Percentiles rank a stretch among this genome's conserved stretches.
phyloP scores from a whole-genome alignment of 441 rosid genomes.

The Jatropha podagrica region DNA sequence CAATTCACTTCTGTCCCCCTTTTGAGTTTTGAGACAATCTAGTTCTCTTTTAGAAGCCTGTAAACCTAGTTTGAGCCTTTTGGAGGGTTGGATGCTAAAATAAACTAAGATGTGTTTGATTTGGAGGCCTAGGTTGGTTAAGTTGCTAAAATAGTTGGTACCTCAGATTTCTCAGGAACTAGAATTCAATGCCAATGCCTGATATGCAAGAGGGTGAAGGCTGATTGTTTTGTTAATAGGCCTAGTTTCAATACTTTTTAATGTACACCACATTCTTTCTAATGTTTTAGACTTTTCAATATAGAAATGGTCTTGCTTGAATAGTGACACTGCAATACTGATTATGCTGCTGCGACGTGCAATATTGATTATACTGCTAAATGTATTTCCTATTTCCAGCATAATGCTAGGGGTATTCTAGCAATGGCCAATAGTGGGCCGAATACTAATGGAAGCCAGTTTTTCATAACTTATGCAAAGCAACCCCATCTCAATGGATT shows the following conservation, averaged over 20 bases:
- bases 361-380: conserved; percentile 1
- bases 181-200: not conserved
- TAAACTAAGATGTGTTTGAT: not conserved
- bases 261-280: not conserved
- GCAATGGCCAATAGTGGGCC: conserved; percentile 99
- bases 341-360: not conserved
- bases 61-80: not conserved
- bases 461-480: conserved; percentile 78
- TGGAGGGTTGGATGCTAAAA: not conserved
- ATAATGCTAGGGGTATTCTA: conserved; percentile 89
- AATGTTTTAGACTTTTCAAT: not conserved
- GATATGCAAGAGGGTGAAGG: conserved; percentile 5
- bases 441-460: conserved; percentile 98
- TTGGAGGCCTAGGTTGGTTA: not conserved
- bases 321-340: not conserved
- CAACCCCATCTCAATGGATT: conserved; percentile 96
- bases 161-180: not conserved
- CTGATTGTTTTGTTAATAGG: not conserved
- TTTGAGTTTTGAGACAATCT: not conserved
- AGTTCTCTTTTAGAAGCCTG: not conserved
- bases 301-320: not conserved
- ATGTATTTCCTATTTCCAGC: conserved; percentile 41
- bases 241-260: not conserved
- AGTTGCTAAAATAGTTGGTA: not conserved
- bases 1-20: not conserved